Conservation (phyloP, 2,329 filamentous ascomycete species). For the Chaetomium sp. region DNA sequence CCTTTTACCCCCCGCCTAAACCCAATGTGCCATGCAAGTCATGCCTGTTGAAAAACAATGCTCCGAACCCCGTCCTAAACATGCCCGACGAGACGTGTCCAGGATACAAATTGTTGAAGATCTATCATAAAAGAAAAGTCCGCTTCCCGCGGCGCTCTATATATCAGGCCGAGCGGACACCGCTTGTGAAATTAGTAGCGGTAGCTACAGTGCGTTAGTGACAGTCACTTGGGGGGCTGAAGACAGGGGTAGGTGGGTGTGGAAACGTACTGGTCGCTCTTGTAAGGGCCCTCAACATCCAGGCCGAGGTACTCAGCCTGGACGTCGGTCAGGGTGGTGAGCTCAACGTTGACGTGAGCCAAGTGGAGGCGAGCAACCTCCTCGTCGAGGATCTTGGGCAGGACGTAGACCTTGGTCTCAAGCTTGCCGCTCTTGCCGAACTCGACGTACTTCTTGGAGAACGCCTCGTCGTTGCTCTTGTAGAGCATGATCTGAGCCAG, state of each 20-base stretch:
- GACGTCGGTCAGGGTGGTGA: constrained; percentile 78
- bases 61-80: constrained; percentile 28
- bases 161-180: constrained; percentile 19
- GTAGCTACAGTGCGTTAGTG: constrained; percentile 52
- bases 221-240: background rate
- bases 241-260: background rate
- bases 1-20: constrained; percentile 38
- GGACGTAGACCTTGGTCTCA: constrained; percentile 87
- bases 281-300: constrained; percentile 85
- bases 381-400: constrained; percentile 99
- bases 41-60: constrained; percentile 39
- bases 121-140: constrained; percentile 24
- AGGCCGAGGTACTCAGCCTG: constrained; percentile 97
- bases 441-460: constrained; percentile 92
- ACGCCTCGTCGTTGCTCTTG: constrained; percentile 87
- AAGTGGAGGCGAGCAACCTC: constrained; percentile 95
- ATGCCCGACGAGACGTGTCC: constrained; percentile 31
- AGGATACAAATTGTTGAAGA: constrained; percentile 34
- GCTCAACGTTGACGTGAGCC: constrained; percentile 89
- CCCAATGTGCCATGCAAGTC: constrained; percentile 37
- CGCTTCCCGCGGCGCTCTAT: constrained; percentile 1
- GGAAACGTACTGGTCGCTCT: constrained; percentile 79
- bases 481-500: constrained; percentile 98
- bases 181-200: constrained; percentile 60
- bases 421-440: constrained; percentile 93